A percentile compares a stretch with the other conserved stretches of the same genome.
Conservation (phyloP, 2,329 filamentous ascomycete species). For the Hymenoscyphus scutula region DNA sequence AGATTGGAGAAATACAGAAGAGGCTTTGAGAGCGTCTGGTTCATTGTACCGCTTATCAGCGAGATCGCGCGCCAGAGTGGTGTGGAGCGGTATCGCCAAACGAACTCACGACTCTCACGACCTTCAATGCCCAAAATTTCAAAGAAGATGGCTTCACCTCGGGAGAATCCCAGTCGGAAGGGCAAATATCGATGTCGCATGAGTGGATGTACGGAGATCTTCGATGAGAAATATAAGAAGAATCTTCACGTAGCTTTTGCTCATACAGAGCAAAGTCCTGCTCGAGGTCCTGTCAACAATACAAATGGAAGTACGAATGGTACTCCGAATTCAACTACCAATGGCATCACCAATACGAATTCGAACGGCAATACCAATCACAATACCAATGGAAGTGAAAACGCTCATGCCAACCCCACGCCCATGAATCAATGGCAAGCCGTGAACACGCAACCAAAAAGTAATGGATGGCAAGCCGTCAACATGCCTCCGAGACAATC, state of each 20-base stretch:
- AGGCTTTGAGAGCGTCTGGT: not conserved
- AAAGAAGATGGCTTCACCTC: not conserved
- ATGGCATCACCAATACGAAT: not conserved
- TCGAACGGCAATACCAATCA: not conserved
- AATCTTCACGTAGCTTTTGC: not conserved
- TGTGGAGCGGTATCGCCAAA: slow-evolving; percentile 3
- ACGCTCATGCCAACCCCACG: not conserved
- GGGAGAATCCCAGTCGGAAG: not conserved
- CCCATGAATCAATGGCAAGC: not conserved
- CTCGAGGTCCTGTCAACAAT: too few relatives aligned
- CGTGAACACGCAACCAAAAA: not conserved
- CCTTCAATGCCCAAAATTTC: not conserved
- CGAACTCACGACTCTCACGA: not conserved
- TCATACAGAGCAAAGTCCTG: not conserved
- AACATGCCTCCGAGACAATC: not conserved
- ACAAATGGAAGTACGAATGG: too few relatives aligned
- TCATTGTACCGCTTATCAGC: not conserved
- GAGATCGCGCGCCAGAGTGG: not conserved
- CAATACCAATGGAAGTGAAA: not conserved
- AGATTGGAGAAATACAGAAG: not conserved
- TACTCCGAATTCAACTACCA: not conserved
- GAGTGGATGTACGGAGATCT: not conserved
- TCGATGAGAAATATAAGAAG: not conserved
- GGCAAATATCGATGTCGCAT: slow-evolving; percentile 3
- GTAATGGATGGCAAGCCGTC: not conserved